phyloP scores from a whole-genome alignment of 768 basidiomycete genomes.

The Serendipita sp. region DNA sequence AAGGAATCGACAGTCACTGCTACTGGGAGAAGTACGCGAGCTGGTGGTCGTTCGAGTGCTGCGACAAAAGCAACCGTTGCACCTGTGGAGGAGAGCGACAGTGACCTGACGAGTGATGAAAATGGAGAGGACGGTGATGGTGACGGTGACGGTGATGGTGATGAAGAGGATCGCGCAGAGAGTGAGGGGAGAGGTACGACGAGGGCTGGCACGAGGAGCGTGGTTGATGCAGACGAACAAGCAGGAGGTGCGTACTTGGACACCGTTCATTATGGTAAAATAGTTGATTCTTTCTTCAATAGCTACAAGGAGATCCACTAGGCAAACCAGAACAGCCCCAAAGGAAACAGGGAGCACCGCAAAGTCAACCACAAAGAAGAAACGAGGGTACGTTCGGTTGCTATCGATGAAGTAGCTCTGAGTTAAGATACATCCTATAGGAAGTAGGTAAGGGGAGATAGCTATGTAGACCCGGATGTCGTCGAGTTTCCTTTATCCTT shows the following conservation, averaged over 20 bases:
- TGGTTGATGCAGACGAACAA: no score
- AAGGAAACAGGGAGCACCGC: neutral
- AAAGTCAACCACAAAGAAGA: neutral
- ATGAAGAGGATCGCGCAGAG: neutral
- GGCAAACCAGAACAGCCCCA: neutral
- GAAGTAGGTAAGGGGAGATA: neutral
- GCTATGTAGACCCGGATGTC: no score
- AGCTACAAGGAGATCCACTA: neutral
- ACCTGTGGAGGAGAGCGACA: neutral
- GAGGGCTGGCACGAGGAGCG: neutral
- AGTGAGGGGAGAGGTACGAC: neutral
- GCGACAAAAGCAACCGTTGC: neutral
- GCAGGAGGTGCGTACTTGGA: no score
- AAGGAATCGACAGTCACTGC: neutral
- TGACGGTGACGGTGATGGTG: neutral
- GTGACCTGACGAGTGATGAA: neutral
- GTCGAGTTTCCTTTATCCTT: neutral
- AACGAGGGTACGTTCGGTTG: neutral
- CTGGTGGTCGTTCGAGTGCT: neutral
- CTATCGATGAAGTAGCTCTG: neutral
- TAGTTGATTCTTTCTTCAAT: neutral
- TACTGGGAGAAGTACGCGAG: neutral
- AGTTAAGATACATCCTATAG: neutral
- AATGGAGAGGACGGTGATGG: neutral
- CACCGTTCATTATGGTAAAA: no score